Percentiles rank a stretch among this genome's conserved stretches.
Evolutionary conservation across 768 basidiomycete genomes (phyloP).

Genomic region (Saitozyma sp.): DNA sequence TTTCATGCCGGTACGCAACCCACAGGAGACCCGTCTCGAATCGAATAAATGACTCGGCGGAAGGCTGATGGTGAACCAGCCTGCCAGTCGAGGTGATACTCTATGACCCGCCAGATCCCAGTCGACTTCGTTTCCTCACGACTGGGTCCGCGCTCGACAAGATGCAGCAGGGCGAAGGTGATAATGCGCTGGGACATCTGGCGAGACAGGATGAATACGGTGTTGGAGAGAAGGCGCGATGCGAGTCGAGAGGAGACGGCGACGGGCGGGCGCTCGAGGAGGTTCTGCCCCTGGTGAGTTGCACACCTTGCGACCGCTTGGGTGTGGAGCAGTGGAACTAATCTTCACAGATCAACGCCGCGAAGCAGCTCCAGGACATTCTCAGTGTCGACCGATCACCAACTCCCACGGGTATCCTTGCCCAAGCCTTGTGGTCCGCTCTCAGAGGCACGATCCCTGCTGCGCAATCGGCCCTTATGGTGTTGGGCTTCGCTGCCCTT

Average conservation of each 20-base stretch:
- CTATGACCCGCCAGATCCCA: conserved; percentile 61
- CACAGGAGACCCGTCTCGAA: too few relatives aligned
- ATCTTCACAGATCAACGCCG: not conserved
- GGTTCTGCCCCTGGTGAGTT: conserved; percentile 24
- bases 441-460: not conserved
- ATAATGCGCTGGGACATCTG: conserved; percentile 32
- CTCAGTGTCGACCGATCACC: not conserved
- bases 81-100: conserved; percentile 52
- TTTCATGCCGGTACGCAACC: too few relatives aligned
- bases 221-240: not conserved
- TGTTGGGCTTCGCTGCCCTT: too few relatives aligned
- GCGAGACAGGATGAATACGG: conserved; percentile 20
- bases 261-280: conserved; percentile 5
- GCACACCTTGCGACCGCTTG: not conserved
- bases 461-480: not conserved
- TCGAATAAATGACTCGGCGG: not conserved
- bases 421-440: conserved; percentile 1
- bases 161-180: conserved; percentile 22
- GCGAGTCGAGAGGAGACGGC: conserved; percentile 10
- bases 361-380: not conserved
- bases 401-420: not conserved
- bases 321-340: not conserved
- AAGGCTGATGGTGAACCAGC: conserved; percentile 4
- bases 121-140: conserved; percentile 67
- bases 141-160: conserved; percentile 53